phyloP scores from a whole-genome alignment of 306 rosid species.

The Cyamopsis tetragonoloba region DNA sequence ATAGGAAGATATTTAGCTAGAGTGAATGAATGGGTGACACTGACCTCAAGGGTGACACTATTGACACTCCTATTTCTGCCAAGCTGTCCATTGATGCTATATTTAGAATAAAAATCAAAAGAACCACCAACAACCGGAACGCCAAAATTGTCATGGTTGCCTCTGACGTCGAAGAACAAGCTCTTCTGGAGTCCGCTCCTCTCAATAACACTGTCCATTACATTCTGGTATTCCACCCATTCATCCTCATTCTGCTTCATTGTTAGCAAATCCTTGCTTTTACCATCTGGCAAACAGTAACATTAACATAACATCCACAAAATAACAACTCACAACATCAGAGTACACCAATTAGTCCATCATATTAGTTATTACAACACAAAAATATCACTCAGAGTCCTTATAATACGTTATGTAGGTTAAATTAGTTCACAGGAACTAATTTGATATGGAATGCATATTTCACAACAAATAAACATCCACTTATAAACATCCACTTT shows the following conservation, averaged over 20 bases:
- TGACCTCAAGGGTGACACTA: slow-evolving; percentile 82
- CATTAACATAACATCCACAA: neutral
- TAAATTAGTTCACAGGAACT: no score
- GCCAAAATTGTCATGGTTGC: slow-evolving; percentile 90
- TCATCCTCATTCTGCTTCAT: slow-evolving; percentile 88
- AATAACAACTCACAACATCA: neutral
- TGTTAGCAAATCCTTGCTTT: slow-evolving; percentile 83
- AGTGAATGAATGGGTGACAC: slow-evolving; percentile 11
- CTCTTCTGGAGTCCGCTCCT: slow-evolving; percentile 63
- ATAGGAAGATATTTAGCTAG: slow-evolving; percentile 6
- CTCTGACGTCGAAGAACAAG: slow-evolving; percentile 76
- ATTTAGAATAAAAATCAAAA: slow-evolving; percentile 75
- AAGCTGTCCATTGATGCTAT: slow-evolving; percentile 76
- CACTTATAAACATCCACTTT: no score
- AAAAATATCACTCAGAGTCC: no score
- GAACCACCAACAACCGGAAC: slow-evolving; percentile 69
- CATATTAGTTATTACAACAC: no score
- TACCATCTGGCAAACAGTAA: slow-evolving; percentile 55
- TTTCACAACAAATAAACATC: no score
- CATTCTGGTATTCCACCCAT: slow-evolving; percentile 71
- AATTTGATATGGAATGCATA: no score
- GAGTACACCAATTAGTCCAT: no score
- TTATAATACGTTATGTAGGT: no score
- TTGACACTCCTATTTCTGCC: slow-evolving; percentile 55
- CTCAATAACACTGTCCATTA: slow-evolving; percentile 59